These are phyloP conservation scores for Chlorophyllum brunneum DNA, from an alignment of 768 basidiomycete species.

Conservation along the genomic window DNA sequence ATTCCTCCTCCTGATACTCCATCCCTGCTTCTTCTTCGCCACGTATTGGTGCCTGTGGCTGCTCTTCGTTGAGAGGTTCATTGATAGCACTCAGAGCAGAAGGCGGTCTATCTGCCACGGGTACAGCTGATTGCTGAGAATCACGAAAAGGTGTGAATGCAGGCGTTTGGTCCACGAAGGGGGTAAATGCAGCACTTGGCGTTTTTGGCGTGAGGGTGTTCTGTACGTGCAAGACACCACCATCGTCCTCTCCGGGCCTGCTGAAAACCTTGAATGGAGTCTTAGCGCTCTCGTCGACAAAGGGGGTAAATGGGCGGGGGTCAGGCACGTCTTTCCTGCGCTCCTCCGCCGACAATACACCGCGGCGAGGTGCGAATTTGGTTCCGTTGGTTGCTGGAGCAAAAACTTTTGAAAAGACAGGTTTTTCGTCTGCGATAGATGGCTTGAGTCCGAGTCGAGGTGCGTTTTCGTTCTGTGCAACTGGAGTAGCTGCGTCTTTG, in stretches of 20 bases:
- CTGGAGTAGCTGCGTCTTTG: constrained; percentile 42
- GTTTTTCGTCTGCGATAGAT: constrained; percentile 33
- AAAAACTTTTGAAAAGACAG: constrained; percentile 60
- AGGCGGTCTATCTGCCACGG: constrained; percentile 24
- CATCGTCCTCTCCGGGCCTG: constrained; percentile 54
- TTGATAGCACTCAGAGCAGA: constrained; percentile 14
- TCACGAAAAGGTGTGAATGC: constrained; percentile 37
- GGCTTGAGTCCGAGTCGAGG: constrained; percentile 24
- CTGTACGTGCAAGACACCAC: constrained; percentile 20
- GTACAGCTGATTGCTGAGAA: constrained; percentile 17
- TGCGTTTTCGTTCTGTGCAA: constrained; percentile 26
- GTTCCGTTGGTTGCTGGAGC: constrained; percentile 49
- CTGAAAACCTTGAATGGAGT: constrained; percentile 70
- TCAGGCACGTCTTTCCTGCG: constrained; percentile 39
- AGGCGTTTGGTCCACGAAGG: constrained; percentile 32
- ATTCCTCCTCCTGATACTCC: constrained; percentile 24
- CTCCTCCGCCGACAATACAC: constrained; percentile 38
- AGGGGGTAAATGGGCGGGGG: constrained; percentile 32
- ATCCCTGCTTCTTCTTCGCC: constrained; percentile 22
- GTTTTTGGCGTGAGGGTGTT: constrained; percentile 47
- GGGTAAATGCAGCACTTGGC: constrained; percentile 34
- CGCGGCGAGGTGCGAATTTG: constrained; percentile 37
- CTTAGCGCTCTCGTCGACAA: constrained; percentile 39
- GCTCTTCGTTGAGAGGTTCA: constrained; percentile 31
- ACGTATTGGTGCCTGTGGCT: constrained; percentile 24